phyloP scores from a whole-genome alignment of 2,329 filamentous ascomycete genomes.

The Botrytis paeoniae region DNA sequence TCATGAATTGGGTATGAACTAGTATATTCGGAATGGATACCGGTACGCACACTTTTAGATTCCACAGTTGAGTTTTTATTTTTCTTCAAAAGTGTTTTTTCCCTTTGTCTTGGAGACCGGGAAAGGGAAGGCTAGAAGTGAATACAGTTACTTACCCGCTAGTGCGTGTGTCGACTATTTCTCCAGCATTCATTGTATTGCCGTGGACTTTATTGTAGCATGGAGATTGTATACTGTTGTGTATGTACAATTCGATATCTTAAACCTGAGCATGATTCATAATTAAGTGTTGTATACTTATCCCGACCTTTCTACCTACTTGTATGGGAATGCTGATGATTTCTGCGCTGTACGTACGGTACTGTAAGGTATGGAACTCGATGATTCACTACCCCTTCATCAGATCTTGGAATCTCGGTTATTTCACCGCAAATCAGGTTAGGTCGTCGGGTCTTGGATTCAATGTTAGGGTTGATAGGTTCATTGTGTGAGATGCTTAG shows the following conservation, averaged over 20 bases:
- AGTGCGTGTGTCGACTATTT: too few relatives aligned
- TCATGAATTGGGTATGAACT: background rate
- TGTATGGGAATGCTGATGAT: background rate
- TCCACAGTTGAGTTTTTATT: background rate
- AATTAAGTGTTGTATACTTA: background rate
- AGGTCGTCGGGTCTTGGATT: background rate
- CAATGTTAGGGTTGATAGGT: background rate
- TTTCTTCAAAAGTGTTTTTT: background rate
- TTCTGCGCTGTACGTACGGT: background rate
- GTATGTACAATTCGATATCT: background rate
- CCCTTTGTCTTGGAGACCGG: background rate
- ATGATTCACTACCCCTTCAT: background rate
- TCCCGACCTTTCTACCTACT: too few relatives aligned
- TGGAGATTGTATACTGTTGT: background rate
- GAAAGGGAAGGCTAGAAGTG: background rate
- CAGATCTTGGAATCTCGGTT: background rate
- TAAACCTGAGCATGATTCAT: too few relatives aligned
- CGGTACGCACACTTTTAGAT: background rate
- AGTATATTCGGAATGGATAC: background rate
- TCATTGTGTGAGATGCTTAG: background rate
- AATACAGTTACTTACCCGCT: too few relatives aligned
- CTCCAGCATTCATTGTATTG: too few relatives aligned
- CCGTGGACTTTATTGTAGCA: background rate
- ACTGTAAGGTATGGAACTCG: too few relatives aligned
- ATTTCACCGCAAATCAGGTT: background rate